These are phyloP conservation scores for Aureobasidium sp. DNA, from an alignment of 2,329 filamentous ascomycete genomes.

Conservation along the genomic window DNA sequence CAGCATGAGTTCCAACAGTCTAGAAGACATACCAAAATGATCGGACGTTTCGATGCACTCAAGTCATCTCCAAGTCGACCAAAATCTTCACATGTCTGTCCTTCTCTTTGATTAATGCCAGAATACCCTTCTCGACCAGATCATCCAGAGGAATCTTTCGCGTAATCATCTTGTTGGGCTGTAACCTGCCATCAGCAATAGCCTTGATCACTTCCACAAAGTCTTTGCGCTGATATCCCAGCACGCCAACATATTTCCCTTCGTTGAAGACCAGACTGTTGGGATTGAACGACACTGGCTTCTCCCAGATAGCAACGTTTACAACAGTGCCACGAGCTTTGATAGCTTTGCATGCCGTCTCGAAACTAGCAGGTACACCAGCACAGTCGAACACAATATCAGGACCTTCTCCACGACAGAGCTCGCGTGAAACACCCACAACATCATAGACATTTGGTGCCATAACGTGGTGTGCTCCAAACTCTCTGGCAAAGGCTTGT, in stretches of 20 bases:
- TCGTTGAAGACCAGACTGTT: constrained; percentile 15
- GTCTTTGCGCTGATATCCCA: constrained; percentile 16
- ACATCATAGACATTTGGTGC: constrained; percentile 11
- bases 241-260: constrained; percentile 14
- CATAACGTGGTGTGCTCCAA: constrained; percentile 13
- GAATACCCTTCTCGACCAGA: constrained; percentile 14
- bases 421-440: background rate
- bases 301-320: constrained; percentile 17
- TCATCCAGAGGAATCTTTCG: constrained; percentile 14
- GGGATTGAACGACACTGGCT: constrained; percentile 14
- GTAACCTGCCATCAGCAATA: constrained; percentile 13
- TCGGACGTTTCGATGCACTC: background rate
- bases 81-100: constrained; percentile 16
- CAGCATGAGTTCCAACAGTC: constrained; percentile 48
- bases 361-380: constrained; percentile 12
- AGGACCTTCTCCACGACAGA: constrained; percentile 9
- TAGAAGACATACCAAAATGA: background rate
- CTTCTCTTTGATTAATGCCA: constrained; percentile 15
- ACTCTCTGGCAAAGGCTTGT: constrained; percentile 11
- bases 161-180: constrained; percentile 15
- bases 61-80: constrained; percentile 11
- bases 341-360: constrained; percentile 12
- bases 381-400: constrained; percentile 15
- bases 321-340: constrained; percentile 16
- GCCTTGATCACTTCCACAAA: constrained; percentile 15